Evolutionary conservation across 164 flowering plant genomes (phyloP).

Genomic region (Vitis cinerea): DNA sequence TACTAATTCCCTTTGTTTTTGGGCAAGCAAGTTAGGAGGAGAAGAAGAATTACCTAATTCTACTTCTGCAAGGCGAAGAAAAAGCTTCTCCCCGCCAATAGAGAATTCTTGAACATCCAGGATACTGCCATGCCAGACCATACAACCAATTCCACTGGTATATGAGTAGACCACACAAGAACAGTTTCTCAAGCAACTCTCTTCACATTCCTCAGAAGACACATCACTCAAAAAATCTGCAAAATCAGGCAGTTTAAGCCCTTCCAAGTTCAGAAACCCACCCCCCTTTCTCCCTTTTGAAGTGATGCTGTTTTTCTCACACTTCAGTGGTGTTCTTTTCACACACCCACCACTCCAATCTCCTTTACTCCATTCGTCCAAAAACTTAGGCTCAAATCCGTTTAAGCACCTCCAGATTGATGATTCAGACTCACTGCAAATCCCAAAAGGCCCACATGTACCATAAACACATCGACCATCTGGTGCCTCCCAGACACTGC

Average conservation of each 20-base stretch:
- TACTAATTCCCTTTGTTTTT: too few relatives aligned
- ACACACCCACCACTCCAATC: slow-evolving; percentile 32
- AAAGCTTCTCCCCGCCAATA: too few relatives aligned
- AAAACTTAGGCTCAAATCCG: slow-evolving; percentile 27
- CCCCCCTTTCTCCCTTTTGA: too few relatives aligned
- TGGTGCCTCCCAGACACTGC: too few relatives aligned
- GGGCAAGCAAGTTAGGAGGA: too few relatives aligned
- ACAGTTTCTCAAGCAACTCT: slow-evolving; percentile 15
- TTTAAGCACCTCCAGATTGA: slow-evolving; percentile 25
- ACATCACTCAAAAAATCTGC: neutral
- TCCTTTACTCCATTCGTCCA: slow-evolving; percentile 12
- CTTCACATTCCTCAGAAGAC: slow-evolving; percentile 10
- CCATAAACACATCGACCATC: slow-evolving; percentile 10
- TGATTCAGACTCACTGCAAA: slow-evolving; percentile 5
- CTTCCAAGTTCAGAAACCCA: neutral
- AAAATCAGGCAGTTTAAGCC: neutral
- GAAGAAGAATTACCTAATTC: too few relatives aligned
- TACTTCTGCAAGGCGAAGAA: too few relatives aligned
- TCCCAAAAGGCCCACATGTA: slow-evolving; percentile 18
- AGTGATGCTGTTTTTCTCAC: slow-evolving; percentile 9
- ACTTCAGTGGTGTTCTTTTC: slow-evolving; percentile 17
- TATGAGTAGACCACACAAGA: slow-evolving; percentile 19
- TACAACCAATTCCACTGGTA: slow-evolving; percentile 22
- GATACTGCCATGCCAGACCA: slow-evolving; percentile 23
- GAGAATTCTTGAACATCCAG: slow-evolving; percentile 4